Evolutionary conservation across 805 yeast genomes (phyloP).

Genomic region (Suhomyces faveliae): DNA sequence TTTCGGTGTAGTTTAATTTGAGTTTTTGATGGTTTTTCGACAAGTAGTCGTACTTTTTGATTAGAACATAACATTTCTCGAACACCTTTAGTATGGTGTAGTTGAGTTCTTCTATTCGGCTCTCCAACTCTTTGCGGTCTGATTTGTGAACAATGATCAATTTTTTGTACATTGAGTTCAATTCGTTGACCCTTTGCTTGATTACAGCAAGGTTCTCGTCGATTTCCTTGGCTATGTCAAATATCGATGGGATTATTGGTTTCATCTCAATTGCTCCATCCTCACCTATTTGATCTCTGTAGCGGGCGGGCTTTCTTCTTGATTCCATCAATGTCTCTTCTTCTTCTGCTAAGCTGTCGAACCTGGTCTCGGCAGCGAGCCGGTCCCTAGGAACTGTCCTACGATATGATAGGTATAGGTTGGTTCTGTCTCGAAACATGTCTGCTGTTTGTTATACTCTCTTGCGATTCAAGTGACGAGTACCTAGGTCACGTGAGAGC

Average conservation of each 20-base stretch:
- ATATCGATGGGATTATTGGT: conserved; percentile 72
- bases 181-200: conserved; percentile 51
- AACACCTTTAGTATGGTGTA: conserved; percentile 71
- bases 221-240: conserved; percentile 69
- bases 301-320: conserved; percentile 18
- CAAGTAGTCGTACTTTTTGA: conserved; percentile 59
- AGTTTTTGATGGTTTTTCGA: conserved; percentile 41
- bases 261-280: conserved; percentile 54
- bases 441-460: background rate
- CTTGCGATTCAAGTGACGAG: background rate
- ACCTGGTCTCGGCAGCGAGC: conserved; percentile 23
- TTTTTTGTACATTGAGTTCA: conserved; percentile 72
- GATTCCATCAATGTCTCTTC: conserved; percentile 57
- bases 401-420: conserved; percentile 81
- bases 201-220: conserved; percentile 60
- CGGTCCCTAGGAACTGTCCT: conserved; percentile 73
- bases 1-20: conserved; percentile 36
- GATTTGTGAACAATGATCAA: conserved; percentile 84
- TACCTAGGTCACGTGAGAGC: background rate
- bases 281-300: conserved; percentile 16
- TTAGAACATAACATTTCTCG: conserved; percentile 73
- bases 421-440: conserved; percentile 96
- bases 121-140: conserved; percentile 75
- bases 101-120: conserved; percentile 74
- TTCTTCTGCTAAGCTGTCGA: conserved; percentile 47